Evolutionary conservation across 495 filamentous ascomycete genomes (phyloP), one percentile per base, ranked within the genome.

Genomic region (Pyronema omphalodes): DNA sequence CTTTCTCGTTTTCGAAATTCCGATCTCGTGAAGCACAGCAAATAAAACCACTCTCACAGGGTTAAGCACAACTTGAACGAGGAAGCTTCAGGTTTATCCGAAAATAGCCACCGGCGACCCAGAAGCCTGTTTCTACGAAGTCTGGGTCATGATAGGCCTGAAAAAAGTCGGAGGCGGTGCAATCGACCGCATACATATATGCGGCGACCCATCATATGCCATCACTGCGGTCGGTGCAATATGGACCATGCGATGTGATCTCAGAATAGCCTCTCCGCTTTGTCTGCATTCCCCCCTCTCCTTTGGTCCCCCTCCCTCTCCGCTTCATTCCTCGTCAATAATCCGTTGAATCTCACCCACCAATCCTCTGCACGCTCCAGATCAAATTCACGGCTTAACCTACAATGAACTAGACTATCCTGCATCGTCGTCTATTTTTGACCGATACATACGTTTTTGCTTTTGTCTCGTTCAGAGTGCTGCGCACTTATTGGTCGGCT

Each of bases 401-500:
- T 47, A 29, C 23, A 29, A 29, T 29, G 23, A 29, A 29, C 23
- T 29, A 29, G n/a, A 3, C n/a, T 4, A 19, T 12, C 11, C 39
- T 41, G 39, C 39, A 41, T 12, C 11, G 1, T 41, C 18, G 18
- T 47, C 44, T 47, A 47, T 47, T 47, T 47, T 47, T 14, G 18
- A 23, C 18, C 9, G 44, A 41, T 12, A 41, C 23, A 29, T 41
- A 7, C 11, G 15, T 12, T 41, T 23, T 47, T 14, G n/a, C 44
- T 47, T 47, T 47, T 19, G 12, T 15, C 11, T 14, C 23, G 23
- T 29, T 29, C n/a, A 9, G 17, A 14, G 12, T 23, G 44, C 44
- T 23, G 12, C 44, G 44, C 44, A 47, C n/a, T 47, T 47, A 47
- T 47, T 47, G 44, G 44, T 47, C 44, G 44, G 12, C 44, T 47